Evolutionary conservation across 2,329 filamentous ascomycete genomes (phyloP).

Genomic region (Akanthomyces dipterigenus): DNA sequence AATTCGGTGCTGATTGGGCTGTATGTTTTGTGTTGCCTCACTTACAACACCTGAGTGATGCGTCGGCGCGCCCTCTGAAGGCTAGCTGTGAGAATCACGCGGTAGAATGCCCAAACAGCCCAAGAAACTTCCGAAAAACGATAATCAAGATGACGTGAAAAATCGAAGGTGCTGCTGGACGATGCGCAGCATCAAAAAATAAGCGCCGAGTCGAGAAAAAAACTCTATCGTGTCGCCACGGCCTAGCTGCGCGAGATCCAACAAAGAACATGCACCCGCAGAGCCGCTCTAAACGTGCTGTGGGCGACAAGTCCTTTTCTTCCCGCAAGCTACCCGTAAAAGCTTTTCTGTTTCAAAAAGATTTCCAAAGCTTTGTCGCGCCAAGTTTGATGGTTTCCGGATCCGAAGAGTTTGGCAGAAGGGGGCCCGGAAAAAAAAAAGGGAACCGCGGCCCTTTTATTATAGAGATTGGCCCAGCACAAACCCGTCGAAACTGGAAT

Average conservation of each 20-base stretch:
- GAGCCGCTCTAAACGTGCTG: slow-evolving; percentile 7
- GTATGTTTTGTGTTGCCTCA: neutral
- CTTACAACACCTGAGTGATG: neutral
- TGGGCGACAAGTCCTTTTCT: slow-evolving; percentile 1
- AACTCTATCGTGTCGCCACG: neutral
- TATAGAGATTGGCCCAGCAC: neutral
- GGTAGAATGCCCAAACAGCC: neutral
- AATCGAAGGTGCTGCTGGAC: neutral
- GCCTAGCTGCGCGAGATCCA: neutral
- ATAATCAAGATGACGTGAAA: neutral
- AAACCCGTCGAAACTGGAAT: neutral
- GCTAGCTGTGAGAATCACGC: neutral
- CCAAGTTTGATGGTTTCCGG: neutral
- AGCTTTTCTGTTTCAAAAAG: neutral
- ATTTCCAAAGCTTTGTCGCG: neutral
- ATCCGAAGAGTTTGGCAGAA: no score
- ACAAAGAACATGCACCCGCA: slow-evolving; percentile 1
- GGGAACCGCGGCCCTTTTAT: neutral
- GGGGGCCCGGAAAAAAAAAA: neutral
- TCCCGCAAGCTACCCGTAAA: neutral
- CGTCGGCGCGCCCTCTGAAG: neutral
- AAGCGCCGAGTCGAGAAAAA: neutral
- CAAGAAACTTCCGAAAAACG: neutral
- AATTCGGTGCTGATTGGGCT: neutral
- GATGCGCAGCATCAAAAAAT: neutral